Evolutionary conservation across 1,139 yeast genomes (phyloP).

Genomic region (Lodderomyces margitis): DNA sequence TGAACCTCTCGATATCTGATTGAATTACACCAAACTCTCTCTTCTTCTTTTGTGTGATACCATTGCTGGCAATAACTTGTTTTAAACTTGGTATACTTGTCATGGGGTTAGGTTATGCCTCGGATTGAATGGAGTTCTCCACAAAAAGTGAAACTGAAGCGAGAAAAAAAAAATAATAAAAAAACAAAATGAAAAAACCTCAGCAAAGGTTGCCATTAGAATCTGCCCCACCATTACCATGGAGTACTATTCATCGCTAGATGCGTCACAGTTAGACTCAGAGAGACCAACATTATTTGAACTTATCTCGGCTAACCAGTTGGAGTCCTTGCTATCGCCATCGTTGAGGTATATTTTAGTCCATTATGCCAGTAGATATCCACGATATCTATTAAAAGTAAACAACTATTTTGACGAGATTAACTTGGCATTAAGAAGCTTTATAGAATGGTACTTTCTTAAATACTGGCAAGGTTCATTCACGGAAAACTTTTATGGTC

Average conservation of each 20-base stretch:
- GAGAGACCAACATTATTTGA: conserved; percentile 83
- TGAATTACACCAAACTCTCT: conserved; percentile 18
- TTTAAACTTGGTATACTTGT: conserved; percentile 13
- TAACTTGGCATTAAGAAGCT: conserved; percentile 57
- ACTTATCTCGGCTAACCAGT: conserved; percentile 75
- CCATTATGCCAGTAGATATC: conserved; percentile 78
- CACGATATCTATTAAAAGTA: conserved; percentile 60
- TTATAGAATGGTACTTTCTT: conserved; percentile 74
- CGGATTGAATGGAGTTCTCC: conserved; percentile 1
- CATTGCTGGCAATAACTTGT: conserved; percentile 20
- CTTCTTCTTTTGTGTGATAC: conserved; percentile 20
- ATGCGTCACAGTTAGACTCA: conserved; percentile 71
- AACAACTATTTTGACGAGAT: conserved; percentile 78
- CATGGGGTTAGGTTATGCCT: background rate
- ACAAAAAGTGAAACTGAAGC: conserved; percentile 3
- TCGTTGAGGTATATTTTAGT: conserved; percentile 78
- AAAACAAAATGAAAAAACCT: background rate
- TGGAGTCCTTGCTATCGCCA: conserved; percentile 76
- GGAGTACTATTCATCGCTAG: conserved; percentile 82
- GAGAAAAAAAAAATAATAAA: conserved; percentile 4
- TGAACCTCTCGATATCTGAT: conserved; percentile 9
- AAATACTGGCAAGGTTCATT: conserved; percentile 80
- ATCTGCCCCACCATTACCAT: conserved; percentile 26
- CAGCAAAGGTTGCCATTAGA: background rate
- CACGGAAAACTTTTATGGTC: conserved; percentile 89